Evolutionary conservation across 805 yeast genomes (phyloP).

Genomic region (Komagataella mondaviorum): DNA sequence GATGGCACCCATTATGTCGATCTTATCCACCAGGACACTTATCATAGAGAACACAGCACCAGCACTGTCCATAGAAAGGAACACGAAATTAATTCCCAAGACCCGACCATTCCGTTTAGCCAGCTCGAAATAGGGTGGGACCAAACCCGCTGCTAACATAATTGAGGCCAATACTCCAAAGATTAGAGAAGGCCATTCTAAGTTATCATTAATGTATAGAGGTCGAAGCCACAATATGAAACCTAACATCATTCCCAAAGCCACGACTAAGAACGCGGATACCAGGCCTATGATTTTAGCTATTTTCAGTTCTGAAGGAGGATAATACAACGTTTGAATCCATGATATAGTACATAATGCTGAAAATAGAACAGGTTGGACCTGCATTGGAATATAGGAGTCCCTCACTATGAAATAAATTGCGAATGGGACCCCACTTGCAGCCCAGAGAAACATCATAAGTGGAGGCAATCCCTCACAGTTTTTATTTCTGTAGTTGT

Average conservation of each 20-base stretch:
- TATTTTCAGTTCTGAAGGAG: slow-evolving; percentile 34
- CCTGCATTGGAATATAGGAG: slow-evolving; percentile 63
- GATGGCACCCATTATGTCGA: slow-evolving; percentile 70
- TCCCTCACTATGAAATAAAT: slow-evolving; percentile 67
- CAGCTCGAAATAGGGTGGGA: slow-evolving; percentile 85
- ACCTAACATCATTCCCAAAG: slow-evolving; percentile 28
- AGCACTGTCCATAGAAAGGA: slow-evolving; percentile 57
- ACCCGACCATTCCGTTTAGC: slow-evolving; percentile 72
- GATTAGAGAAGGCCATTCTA: slow-evolving; percentile 64
- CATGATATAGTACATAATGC: slow-evolving; percentile 54
- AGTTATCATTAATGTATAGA: slow-evolving; percentile 22
- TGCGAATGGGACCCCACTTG: slow-evolving; percentile 66
- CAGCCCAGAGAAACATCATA: slow-evolving; percentile 85
- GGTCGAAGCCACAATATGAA: slow-evolving; percentile 59
- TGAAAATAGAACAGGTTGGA: slow-evolving; percentile 82
- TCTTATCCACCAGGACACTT: slow-evolving; percentile 25
- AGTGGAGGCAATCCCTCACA: slow-evolving; percentile 84
- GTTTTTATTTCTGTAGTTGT: slow-evolving; percentile 53
- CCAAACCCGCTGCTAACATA: slow-evolving; percentile 57
- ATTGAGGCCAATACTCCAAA: slow-evolving; percentile 76
- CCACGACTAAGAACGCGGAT: slow-evolving; percentile 23
- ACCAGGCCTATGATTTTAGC: slow-evolving; percentile 23
- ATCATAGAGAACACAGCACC: slow-evolving; percentile 74
- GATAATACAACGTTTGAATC: slow-evolving; percentile 54
- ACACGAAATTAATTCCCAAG: slow-evolving; percentile 78